Evolutionary conservation across 768 basidiomycete genomes (phyloP), one percentile per base, ranked within the genome.

Genomic region (Favolaschia claudopus): DNA sequence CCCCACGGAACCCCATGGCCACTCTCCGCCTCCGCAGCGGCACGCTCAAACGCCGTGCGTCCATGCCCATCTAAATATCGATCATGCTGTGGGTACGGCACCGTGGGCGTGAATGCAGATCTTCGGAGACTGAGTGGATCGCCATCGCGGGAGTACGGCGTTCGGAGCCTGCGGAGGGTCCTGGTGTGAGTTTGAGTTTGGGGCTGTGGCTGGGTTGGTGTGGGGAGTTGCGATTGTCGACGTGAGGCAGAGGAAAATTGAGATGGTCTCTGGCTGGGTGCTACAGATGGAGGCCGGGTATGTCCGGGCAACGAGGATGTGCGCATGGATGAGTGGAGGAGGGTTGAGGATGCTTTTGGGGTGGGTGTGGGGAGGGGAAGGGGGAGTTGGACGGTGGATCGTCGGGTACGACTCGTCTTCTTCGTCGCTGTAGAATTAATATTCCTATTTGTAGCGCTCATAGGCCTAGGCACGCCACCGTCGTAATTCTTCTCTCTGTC

Each of bases 41-140:
- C 7, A 4, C n/a, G 19, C 9, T 44, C 49, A 29, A 22, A 48
- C n/a, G n/a, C n/a, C n/a, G n/a, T n/a, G n/a, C n/a, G n/a, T n/a
- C n/a, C n/a, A n/a, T n/a, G n/a, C n/a, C n/a, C n/a, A n/a, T n/a
- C n/a, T n/a, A n/a, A n/a, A n/a, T n/a, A n/a, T n/a, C n/a, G n/a
- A n/a, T n/a, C n/a, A n/a, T n/a, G n/a, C n/a, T n/a, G n/a, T 20
- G 49, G 43, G 15, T 34, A 27, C 34, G 33, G 25, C n/a, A 46
- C 52, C 15, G 39, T 36, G 5, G 59, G 59, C 17, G 55, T 32
- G 19, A 60, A 60, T 5, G 59, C 59, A 8, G 59, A 60, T 7
- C 25, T 32, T 22, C 59, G 52, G 14, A 60, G 34, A 27, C 59
- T 60, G 17, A 60, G 46, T 14, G 59, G 59, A 37, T 60, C 59